These are phyloP conservation scores for Cladosporium sp. DNA, from an alignment of 2,329 filamentous ascomycete genomes.

Conservation along the genomic window DNA sequence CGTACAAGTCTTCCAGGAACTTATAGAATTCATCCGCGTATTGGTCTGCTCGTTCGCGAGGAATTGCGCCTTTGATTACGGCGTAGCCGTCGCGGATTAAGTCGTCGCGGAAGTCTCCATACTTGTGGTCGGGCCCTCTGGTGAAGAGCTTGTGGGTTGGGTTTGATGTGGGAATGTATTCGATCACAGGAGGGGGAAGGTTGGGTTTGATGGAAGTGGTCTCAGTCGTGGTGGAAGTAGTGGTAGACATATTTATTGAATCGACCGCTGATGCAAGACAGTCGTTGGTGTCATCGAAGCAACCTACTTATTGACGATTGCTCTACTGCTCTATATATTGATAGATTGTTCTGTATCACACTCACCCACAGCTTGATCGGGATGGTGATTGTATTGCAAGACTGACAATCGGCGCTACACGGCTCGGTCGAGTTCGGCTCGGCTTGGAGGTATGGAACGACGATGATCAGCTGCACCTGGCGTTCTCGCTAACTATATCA, in stretches of 20 bases:
- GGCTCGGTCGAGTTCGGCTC: background rate
- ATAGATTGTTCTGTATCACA: no score
- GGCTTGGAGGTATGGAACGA: background rate
- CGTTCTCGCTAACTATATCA: no score
- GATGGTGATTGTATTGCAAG: no score
- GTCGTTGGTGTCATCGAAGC: no score
- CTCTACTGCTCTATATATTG: no score
- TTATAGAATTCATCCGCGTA: constrained; percentile 29
- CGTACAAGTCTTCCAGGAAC: constrained; percentile 33
- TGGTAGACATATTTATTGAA: background rate
- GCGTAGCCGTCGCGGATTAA: constrained; percentile 38
- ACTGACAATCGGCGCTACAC: background rate
- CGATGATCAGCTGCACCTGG: no score
- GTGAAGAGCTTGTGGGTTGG: constrained; percentile 6
- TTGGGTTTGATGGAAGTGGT: constrained; percentile 1
- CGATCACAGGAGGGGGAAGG: background rate
- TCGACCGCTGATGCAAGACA: no score
- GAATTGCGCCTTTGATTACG: constrained; percentile 45
- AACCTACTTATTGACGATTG: no score
- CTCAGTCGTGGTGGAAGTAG: constrained; percentile 14
- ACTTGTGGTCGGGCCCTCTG: constrained; percentile 10
- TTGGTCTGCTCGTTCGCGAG: constrained; percentile 35
- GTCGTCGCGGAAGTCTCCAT: constrained; percentile 33
- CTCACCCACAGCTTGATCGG: no score
- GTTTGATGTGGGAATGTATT: constrained; percentile 4